Evolutionary conservation across 2,329 filamentous ascomycete genomes (phyloP), one percentile per base, ranked within the genome.

Genomic region (Diaporthe vexans): DNA sequence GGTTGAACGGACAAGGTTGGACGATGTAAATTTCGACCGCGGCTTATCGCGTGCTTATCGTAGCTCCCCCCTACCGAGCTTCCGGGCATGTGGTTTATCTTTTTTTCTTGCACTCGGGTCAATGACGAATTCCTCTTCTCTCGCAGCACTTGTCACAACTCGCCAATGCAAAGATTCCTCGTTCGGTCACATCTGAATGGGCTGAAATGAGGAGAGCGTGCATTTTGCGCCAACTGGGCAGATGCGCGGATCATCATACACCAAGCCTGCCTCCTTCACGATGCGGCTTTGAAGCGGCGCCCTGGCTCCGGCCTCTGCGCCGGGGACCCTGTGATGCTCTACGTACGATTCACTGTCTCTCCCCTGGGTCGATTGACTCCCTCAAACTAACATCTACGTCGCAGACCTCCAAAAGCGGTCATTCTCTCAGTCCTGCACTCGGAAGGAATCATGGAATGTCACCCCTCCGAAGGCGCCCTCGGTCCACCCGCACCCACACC

Each of bases 401-500:
- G 11, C 48, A 75, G 74, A 46, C 7, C 19, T 43, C 24, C 21
- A 69, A 56, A 19, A 3, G 4, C 68, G 71, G 58, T 17, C 40
- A 9, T 19, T 75, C 24, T 65, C 74, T 19, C 48, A 46, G 48
- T 61, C 46, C 37, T n/a, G 6, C 33, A 19, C 51, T 15, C 58
- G 57, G 11, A 26, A 13, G 54, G 40, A 54, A 59, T 17, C 78
- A 70, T 84, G 82, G 83, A 80, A 81, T 43, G 75, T 79, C 11
- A 77, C 78, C 19, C 78, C 81, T 5, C 78, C 81, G 4, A 76
- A 77, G 33, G 80, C 80, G 4, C 84, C 85, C 0, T 83, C 83
- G 0, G 77, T 81, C 57, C 81, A 85, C 71, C 82, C 83, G 1
- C 78, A 81, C 13, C 78, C 75, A 37, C 68, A 73, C 67, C 63